A percentile compares a stretch with the other conserved stretches of the same genome.
These are phyloP conservation scores for Acorus calamus DNA, from an alignment of 106 monocot species.

Conservation along the genomic window DNA sequence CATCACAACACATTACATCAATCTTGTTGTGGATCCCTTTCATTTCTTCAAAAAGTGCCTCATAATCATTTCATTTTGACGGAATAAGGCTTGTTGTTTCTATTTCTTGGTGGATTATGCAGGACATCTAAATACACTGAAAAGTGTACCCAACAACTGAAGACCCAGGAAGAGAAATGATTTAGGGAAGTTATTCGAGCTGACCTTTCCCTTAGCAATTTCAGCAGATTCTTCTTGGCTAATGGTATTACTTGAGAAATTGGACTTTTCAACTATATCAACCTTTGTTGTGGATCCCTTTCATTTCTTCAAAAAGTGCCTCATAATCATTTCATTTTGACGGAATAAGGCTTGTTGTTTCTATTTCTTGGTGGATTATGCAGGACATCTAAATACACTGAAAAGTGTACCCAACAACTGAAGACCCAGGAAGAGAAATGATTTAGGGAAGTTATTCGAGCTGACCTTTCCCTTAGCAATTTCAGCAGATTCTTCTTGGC, in stretches of 20 bases:
- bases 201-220: conserved; percentile 92
- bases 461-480: conserved; percentile 91
- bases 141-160: not conserved
- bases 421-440: not conserved
- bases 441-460: not conserved
- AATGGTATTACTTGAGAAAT: conserved; percentile 26
- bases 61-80: no score
- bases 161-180: not conserved
- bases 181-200: not conserved
- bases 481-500: conserved; percentile 88
- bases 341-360: no score
- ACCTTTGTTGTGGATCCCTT: conserved; percentile 15
- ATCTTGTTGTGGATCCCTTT: no score
- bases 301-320: no score
- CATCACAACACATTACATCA: no score
- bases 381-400: not conserved
- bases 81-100: no score
- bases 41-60: no score
- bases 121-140: not conserved
- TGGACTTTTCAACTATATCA: conserved; percentile 38
- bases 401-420: not conserved
- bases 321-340: no score
- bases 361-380: not conserved
- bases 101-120: not conserved
- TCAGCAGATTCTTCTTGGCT: conserved; percentile 87